phyloP scores from a whole-genome alignment of 2,329 filamentous ascomycete genomes.

The Colletotrichum sp. region DNA sequence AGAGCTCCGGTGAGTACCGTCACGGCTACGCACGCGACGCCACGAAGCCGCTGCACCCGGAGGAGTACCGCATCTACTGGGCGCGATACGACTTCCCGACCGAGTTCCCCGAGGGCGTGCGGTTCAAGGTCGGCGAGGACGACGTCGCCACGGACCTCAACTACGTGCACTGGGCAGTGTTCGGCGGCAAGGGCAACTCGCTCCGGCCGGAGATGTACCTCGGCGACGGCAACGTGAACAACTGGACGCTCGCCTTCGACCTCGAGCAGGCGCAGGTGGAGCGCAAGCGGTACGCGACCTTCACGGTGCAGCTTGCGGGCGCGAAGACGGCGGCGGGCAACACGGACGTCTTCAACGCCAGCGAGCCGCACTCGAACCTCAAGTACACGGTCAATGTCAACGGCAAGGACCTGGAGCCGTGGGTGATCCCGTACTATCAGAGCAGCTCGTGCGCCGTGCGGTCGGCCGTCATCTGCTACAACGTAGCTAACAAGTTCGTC shows the following conservation, averaged over 20 bases:
- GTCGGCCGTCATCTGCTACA: constrained; percentile 64
- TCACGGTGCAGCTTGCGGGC: constrained; percentile 68
- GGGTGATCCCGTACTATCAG: constrained; percentile 62
- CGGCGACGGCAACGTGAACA: constrained; percentile 51
- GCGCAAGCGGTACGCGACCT: constrained; percentile 52
- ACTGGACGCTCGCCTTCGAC: constrained; percentile 61
- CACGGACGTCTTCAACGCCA: constrained; percentile 59
- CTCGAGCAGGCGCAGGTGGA: constrained; percentile 41
- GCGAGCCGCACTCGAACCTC: constrained; percentile 55
- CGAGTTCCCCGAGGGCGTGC: constrained; percentile 62
- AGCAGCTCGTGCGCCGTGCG: constrained; percentile 63
- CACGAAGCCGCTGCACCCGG: constrained; percentile 50
- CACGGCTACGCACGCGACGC: constrained; percentile 55
- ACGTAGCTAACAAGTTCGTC: constrained; percentile 59
- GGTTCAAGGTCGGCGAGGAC: constrained; percentile 57
- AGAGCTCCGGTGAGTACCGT: constrained; percentile 61
- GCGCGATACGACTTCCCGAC: constrained; percentile 59
- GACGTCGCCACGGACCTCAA: constrained; percentile 55
- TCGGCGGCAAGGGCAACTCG: constrained; percentile 56
- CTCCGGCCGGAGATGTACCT: constrained; percentile 42
- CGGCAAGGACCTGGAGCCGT: constrained; percentile 45
- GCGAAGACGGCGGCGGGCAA: constrained; percentile 67
- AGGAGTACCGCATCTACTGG: constrained; percentile 64
- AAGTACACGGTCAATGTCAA: constrained; percentile 45
- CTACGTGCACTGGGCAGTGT: constrained; percentile 67